A percentile compares a stretch with the other conserved stretches of the same genome.
These are phyloP conservation scores for Hypoxylon sp. DNA, from an alignment of 2,329 filamentous ascomycete species.

Conservation along the genomic window DNA sequence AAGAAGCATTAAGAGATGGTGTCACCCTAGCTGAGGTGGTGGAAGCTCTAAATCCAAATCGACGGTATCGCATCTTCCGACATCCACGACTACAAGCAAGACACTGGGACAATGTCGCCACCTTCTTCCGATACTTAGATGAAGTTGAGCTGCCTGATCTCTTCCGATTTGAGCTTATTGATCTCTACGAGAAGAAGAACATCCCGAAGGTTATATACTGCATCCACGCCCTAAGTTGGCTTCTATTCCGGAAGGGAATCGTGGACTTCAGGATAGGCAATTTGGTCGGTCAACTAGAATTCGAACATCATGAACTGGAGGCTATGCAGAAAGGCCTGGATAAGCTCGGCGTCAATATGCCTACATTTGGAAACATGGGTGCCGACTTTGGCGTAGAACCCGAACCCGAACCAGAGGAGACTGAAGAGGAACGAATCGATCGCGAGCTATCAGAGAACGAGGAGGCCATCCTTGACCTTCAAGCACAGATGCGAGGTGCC, in stretches of 20 bases:
- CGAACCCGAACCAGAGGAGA: slow-evolving; percentile 84
- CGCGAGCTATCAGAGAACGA: slow-evolving; percentile 86
- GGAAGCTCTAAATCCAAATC: slow-evolving; percentile 85
- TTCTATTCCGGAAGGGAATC: slow-evolving; percentile 95
- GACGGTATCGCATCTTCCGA: slow-evolving; percentile 85
- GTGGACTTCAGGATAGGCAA: slow-evolving; percentile 97
- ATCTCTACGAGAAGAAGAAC: slow-evolving; percentile 99
- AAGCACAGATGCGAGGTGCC: slow-evolving; percentile 88
- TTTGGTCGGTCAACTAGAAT: slow-evolving; percentile 94
- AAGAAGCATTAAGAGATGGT: slow-evolving; percentile 92
- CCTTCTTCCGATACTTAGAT: slow-evolving; percentile 94
- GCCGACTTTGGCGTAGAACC: slow-evolving; percentile 92
- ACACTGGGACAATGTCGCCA: slow-evolving; percentile 97
- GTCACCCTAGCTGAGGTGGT: slow-evolving; percentile 96
- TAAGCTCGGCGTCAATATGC: slow-evolving; percentile 95
- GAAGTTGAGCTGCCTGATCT: slow-evolving; percentile 94
- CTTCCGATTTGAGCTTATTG: slow-evolving; percentile 96
- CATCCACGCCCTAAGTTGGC: slow-evolving; percentile 96
- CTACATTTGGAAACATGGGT: slow-evolving; percentile 97
- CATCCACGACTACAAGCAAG: slow-evolving; percentile 89
- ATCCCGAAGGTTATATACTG: slow-evolving; percentile 99
- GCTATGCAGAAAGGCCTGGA: slow-evolving; percentile 97
- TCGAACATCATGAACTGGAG: slow-evolving; percentile 97
- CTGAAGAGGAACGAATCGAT: slow-evolving; percentile 89
- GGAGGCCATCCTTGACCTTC: slow-evolving; percentile 79